Evolutionary conservation across 331 rosid species (phyloP), one percentile per base, ranked within the genome.

Genomic region (Malus hybrid): DNA sequence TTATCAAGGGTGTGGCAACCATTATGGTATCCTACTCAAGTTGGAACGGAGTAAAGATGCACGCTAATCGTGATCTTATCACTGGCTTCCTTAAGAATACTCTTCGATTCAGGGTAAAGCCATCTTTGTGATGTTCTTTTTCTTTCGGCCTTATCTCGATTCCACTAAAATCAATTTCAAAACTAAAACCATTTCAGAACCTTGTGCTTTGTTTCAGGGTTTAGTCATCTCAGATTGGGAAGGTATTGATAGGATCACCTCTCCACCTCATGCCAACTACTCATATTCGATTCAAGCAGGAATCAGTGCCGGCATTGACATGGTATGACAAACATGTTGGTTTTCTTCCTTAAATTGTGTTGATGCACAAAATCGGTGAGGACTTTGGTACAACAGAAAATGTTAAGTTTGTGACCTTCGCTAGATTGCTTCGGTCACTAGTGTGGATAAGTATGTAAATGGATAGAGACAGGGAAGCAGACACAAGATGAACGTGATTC

Each of bases 21-120:
- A 62, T 90, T 62, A 90, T 90, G 96, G 83, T 83, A 29, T 90
- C 96, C 34, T 90, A 88, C 73, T 88, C 96, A 16, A 86, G 96
- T 80, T 90, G 87, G 96, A 90, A 90, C 24, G 88, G 90, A 18
- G 39, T 82, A 14, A 90, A 90, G 82, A 86, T 90, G 96, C 96
- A 90, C 39, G 80, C 89, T 46, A 67, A 88, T 68, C 84, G 22
- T 44, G 89, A 87, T 8, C 85, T 88, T 66, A 55, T 90, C 34
- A 83, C 91, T 10, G 90, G 80, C 60, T 82, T 74, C 72, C 93
- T 90, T 78, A 90, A 90, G 81, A 80, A 87, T 16, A 82, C 82
- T 3, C 88, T 90, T 26, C 85, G 77, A 19, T 90, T 90, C 82
- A 83, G 84, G 87, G 96, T 88, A 84, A 78, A 58, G 20, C 3